Evolutionary conservation across 352 stramenopile species (phyloP), one percentile per base, ranked within the genome.

Genomic region (Halophytophthora polymorphica): DNA sequence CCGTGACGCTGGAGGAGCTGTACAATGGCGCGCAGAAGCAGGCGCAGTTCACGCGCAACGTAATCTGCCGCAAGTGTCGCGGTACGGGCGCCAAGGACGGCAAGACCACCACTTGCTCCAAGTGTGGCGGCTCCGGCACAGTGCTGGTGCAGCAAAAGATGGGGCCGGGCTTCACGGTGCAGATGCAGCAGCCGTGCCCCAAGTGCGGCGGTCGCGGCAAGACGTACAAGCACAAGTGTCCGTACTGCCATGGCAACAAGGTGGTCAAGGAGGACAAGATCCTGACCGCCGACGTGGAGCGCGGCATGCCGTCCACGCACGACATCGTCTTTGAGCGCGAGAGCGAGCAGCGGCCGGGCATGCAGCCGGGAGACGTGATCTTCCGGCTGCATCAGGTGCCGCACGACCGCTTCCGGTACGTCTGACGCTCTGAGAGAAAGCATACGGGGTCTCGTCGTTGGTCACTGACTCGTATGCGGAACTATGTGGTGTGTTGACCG

Each of bases 201-300:
- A 90, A 88, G 56, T 93, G 83, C 40, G 73, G 77, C 10, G 83
- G 83, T 7, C 84, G 89, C 8, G 98, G 97, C 66, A 93, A 93
- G 45, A 88, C 85, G n/a, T 99, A 98, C 56, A 96, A 97, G 39
- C 77, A 94, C n/a, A 82, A 97, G 34, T 96, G 96, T 54, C 97
- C 95, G 10, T 78, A 86, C 46, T 93, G 81, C 63, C 74, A 91
- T 17, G 83, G 83, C 19, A 58, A 89, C 62, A 93, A 93, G 58
- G 78, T 93, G 12, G 79, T 90, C 2, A 73, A 80, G 38, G 82
- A 95, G 58, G 65, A 90, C 57, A 95, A 92, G 64, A 61, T 81
- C 17, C 64, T 95, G 7, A 79, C 69, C n/a, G 82, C 77, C 8
- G 79, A 88, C 11, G 77, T 95, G 23, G 84, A 95, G 61, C 69